Percentiles rank a stretch among this genome's conserved stretches.
Conservation (phyloP, 176 grass and related monocot genomes). For the Oryza punctata region DNA sequence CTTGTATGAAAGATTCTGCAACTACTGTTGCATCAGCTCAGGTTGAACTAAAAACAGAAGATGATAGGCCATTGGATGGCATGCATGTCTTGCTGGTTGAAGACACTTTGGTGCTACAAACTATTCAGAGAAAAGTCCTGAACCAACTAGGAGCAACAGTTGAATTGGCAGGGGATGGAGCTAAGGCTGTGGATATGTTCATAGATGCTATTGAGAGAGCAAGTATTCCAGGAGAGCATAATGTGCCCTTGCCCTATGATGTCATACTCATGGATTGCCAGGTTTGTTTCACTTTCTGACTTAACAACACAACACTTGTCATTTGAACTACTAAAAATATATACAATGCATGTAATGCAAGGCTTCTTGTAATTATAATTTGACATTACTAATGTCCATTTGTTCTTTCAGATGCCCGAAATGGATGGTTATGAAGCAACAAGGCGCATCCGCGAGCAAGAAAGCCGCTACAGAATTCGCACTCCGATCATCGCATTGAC, state of each 20-base stretch:
- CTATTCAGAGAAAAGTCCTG: conserved; percentile 44
- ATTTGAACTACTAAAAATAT: neutral
- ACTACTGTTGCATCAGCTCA: neutral
- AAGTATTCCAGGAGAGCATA: conserved; percentile 3
- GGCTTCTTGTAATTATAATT: neutral
- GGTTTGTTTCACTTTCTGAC: conserved; percentile 35
- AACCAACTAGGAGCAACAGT: conserved; percentile 62
- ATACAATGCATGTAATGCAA: neutral
- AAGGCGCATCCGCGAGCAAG: conserved; percentile 60
- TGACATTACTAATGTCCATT: neutral
- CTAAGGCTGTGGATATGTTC: conserved; percentile 46
- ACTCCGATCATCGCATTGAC: conserved; percentile 73
- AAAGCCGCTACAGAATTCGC: conserved; percentile 44
- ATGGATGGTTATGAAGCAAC: conserved; percentile 88
- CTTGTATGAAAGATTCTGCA: neutral
- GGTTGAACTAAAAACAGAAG: neutral
- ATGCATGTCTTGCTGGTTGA: conserved; percentile 63
- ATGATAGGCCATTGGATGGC: conserved; percentile 53
- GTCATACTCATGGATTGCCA: conserved; percentile 80
- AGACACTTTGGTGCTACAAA: conserved; percentile 48
- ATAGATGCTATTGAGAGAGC: conserved; percentile 50
- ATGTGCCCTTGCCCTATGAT: conserved; percentile 36
- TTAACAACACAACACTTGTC: neutral
- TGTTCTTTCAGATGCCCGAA: conserved; percentile 59
- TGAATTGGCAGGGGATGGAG: conserved; percentile 52